Conservation (phyloP, 2,329 filamentous ascomycete species). For the Hypoxylon sp. region DNA sequence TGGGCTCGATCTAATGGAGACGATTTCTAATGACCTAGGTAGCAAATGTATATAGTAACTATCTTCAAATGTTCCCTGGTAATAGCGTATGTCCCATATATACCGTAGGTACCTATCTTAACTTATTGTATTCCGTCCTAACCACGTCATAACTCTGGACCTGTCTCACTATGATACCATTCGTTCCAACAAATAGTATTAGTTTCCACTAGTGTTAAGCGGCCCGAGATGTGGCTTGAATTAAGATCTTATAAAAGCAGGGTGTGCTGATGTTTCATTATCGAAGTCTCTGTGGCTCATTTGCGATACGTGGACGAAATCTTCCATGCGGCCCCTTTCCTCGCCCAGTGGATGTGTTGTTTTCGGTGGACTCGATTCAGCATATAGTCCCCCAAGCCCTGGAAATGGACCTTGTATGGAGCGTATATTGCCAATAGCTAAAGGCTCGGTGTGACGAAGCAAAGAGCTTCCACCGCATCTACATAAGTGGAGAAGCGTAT, state of each 20-base stretch:
- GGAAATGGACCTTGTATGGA: background rate
- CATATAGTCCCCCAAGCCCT: background rate
- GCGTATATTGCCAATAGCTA: background rate
- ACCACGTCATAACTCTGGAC: background rate
- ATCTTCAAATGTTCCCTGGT: background rate
- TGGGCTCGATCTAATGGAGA: constrained; percentile 20
- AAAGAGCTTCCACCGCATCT: background rate
- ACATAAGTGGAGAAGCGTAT: background rate
- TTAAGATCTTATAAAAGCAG: background rate
- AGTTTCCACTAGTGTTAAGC: background rate
- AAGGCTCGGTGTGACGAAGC: background rate
- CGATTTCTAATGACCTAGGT: constrained; percentile 5
- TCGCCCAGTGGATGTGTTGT: background rate
- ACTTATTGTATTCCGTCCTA: background rate
- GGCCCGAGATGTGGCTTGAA: background rate
- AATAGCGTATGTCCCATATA: background rate
- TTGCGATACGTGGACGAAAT: background rate
- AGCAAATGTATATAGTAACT: background rate
- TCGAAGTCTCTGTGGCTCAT: background rate
- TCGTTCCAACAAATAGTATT: background rate
- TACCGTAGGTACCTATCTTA: background rate
- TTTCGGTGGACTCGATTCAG: background rate
- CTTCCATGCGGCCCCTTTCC: background rate
- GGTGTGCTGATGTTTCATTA: background rate
- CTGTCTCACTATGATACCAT: background rate